phyloP scores from a whole-genome alignment of 495 filamentous ascomycete genomes.

The Aspergillus haitiensis region DNA sequence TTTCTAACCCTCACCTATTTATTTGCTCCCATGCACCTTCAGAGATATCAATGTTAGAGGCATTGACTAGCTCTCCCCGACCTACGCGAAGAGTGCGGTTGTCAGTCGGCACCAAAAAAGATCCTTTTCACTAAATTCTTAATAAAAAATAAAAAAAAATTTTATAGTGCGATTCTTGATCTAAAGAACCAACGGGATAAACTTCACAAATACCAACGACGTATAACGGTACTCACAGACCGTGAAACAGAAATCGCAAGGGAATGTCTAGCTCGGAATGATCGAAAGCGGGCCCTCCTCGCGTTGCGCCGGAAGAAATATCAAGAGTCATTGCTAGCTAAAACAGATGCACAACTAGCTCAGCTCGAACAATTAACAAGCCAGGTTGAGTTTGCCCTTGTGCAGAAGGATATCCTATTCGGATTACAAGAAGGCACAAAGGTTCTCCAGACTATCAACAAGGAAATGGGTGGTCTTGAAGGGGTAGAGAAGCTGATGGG shows the following conservation, averaged over 20 bases:
- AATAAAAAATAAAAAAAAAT: too few species aligned
- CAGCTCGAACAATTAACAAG: constrained; percentile 81
- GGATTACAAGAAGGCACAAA: constrained; percentile 89
- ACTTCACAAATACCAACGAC: constrained; percentile 89
- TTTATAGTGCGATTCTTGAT: constrained; percentile 81
- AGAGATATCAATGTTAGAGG: background rate
- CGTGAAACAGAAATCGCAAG: constrained; percentile 82
- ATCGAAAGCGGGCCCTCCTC: constrained; percentile 79
- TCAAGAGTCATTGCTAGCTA: constrained; percentile 84
- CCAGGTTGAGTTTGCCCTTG: constrained; percentile 87
- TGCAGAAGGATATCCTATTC: constrained; percentile 92
- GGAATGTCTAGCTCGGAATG: constrained; percentile 69
- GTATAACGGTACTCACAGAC: constrained; percentile 78
- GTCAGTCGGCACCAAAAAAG: constrained; percentile 6
- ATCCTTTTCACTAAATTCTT: background rate
- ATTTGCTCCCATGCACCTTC: background rate
- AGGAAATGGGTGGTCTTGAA: constrained; percentile 94
- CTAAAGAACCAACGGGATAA: constrained; percentile 97
- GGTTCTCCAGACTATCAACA: constrained; percentile 85
- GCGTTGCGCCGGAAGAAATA: constrained; percentile 95
- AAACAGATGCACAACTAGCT: constrained; percentile 88
- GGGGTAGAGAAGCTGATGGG: constrained; percentile 91
- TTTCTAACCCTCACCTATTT: background rate
- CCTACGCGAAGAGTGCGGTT: too few species aligned
- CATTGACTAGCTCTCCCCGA: too few species aligned